Evolutionary conservation across 2,329 filamentous ascomycete species (phyloP).

Genomic region (Ophiognomonia clavigignenti-juglandacearum): DNA sequence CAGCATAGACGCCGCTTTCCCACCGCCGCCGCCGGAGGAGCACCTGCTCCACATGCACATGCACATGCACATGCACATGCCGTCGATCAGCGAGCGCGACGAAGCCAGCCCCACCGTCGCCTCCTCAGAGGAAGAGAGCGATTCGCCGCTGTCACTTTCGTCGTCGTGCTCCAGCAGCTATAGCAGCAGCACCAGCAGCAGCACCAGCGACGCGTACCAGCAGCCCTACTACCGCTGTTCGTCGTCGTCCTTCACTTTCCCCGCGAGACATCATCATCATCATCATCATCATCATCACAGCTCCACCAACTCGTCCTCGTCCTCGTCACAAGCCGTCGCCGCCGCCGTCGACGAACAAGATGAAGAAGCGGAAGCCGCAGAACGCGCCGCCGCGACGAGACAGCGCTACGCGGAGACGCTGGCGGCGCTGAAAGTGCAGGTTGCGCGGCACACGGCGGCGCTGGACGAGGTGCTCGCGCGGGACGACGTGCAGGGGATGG

Average conservation of each 20-base stretch:
- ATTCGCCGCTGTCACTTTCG: too few relatives aligned
- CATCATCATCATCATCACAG: too few relatives aligned
- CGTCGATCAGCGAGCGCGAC: conserved; percentile 17
- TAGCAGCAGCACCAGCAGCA: background rate
- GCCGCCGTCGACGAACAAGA: background rate
- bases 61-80: conserved; percentile 14
- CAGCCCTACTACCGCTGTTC: too few relatives aligned
- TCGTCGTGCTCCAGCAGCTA: too few relatives aligned
- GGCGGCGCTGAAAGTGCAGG: conserved; percentile 41
- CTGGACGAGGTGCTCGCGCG: conserved; percentile 35
- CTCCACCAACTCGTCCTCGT: too few relatives aligned
- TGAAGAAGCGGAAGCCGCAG: background rate
- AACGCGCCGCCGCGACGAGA: conserved; percentile 20
- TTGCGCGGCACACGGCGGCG: conserved; percentile 41
- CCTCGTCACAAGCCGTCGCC: too few relatives aligned
- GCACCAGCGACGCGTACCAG: too few relatives aligned
- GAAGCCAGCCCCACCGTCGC: conserved; percentile 7
- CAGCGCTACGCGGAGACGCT: conserved; percentile 47
- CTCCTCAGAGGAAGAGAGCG: too few relatives aligned
- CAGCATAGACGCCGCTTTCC: too few relatives aligned
- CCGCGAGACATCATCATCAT: too few relatives aligned
- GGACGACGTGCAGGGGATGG: background rate
- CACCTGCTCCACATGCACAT: conserved; percentile 13
- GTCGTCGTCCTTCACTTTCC: too few relatives aligned
- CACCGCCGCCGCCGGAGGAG: background rate